Evolutionary conservation across 1,284 basidiomycete genomes (phyloP).

Genomic region (Cutaneotrichosporon sp.): DNA sequence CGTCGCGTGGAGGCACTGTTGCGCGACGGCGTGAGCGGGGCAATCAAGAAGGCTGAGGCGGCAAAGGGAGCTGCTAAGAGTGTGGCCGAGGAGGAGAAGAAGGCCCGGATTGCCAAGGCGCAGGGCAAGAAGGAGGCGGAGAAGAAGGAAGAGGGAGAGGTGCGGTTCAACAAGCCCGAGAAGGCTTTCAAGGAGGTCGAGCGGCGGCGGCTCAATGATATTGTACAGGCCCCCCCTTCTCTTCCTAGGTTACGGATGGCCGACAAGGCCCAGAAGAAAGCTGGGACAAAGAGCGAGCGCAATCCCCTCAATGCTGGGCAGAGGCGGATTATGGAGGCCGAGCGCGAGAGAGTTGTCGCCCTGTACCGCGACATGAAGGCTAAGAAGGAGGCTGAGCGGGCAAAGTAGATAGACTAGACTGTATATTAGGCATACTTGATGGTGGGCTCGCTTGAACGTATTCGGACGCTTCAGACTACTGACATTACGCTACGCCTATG

Average conservation of each 20-base stretch:
- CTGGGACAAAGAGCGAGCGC: constrained; percentile 18
- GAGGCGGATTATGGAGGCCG: constrained; percentile 46
- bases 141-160: background rate
- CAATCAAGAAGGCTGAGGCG: constrained; percentile 47
- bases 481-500: constrained; percentile 9
- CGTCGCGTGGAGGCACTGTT: constrained; percentile 47
- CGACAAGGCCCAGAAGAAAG: constrained; percentile 6
- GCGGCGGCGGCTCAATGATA: constrained; percentile 28
- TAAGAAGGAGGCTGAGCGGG: constrained; percentile 23
- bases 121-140: constrained; percentile 15
- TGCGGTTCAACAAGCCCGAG: constrained; percentile 3
- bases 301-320: constrained; percentile 47
- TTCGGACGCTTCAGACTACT: background rate
- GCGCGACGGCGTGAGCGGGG: constrained; percentile 42
- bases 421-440: background rate
- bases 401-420: constrained; percentile 22
- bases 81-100: constrained; percentile 31
- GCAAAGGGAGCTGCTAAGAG: constrained; percentile 31
- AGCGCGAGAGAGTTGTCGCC: constrained; percentile 47
- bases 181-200: constrained; percentile 20
- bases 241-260: constrained; percentile 28
- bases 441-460: background rate
- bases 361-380: constrained; percentile 39
- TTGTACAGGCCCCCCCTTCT: constrained; percentile 33
- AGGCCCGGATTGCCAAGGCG: constrained; percentile 22